Conservation (phyloP, 257 asterid genomes). For the Nicotiana sylvestris region DNA sequence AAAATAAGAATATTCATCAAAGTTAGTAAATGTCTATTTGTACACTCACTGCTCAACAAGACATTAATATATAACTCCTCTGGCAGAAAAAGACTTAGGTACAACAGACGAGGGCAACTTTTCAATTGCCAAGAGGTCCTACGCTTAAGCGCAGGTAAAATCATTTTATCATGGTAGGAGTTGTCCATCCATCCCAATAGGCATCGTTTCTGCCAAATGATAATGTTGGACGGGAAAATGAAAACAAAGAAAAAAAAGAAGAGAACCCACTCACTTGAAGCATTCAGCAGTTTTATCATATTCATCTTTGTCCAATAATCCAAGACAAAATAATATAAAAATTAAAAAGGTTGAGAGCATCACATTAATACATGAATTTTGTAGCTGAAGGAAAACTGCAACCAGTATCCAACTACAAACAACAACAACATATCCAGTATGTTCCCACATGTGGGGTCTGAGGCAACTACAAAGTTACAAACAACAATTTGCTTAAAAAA, state of each 20-base stretch:
- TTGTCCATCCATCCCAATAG: background rate
- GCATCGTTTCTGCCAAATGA: background rate
- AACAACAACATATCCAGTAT: no score
- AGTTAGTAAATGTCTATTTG: background rate
- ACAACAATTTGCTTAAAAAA: background rate
- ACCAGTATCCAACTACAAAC: background rate
- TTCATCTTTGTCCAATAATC: background rate
- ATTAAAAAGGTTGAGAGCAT: background rate
- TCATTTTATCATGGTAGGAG: background rate
- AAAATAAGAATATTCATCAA: background rate
- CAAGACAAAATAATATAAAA: background rate
- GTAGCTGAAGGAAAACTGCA: background rate
- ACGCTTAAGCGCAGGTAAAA: background rate
- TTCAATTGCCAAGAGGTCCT: background rate
- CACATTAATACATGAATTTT: background rate
- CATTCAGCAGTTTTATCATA: background rate
- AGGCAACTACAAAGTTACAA: no score
- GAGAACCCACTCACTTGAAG: background rate
- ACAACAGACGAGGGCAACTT: background rate
- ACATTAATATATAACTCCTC: background rate
- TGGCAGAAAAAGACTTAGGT: background rate
- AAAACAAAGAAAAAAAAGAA: background rate
- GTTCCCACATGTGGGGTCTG: no score
- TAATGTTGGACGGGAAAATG: background rate
- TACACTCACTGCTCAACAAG: background rate